Evolutionary conservation across 2,329 filamentous ascomycete species (phyloP).

Genomic region (Colletotrichum noveboracense): DNA sequence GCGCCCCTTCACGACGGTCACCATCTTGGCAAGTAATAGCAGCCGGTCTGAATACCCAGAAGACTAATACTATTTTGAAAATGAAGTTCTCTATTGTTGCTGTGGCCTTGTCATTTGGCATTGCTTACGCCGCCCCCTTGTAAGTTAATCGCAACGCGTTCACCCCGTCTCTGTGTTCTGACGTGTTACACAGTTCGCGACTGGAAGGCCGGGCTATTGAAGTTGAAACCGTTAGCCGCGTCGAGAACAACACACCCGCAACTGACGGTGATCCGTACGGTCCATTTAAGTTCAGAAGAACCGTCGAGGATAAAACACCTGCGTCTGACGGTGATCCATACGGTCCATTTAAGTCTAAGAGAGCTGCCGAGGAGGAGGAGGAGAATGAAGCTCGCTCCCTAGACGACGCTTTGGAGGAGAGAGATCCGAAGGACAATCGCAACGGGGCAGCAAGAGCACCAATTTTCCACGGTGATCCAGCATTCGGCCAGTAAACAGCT

Average conservation of each 20-base stretch:
- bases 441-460: background rate
- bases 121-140: background rate
- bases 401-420: background rate
- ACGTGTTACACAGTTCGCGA: background rate
- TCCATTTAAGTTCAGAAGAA: background rate
- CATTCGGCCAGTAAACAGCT: background rate
- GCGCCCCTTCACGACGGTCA: rapidly evolving
- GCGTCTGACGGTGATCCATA: background rate
- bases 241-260: background rate
- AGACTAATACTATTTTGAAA: background rate
- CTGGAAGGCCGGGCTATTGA: background rate
- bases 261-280: background rate
- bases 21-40: background rate
- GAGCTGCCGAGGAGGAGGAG: background rate
- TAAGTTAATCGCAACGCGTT: background rate
- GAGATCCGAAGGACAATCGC: background rate
- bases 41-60: background rate
- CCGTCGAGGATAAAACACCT: background rate
- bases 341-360: background rate
- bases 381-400: background rate
- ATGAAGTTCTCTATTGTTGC: background rate
- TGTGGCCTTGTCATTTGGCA: background rate
- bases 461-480: background rate
- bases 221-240: background rate
- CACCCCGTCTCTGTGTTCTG: background rate